Percentiles rank a stretch among this genome's conserved stretches.
phyloP scores from a whole-genome alignment of 2,329 filamentous ascomycete species.

The Aspergillus ustus region DNA sequence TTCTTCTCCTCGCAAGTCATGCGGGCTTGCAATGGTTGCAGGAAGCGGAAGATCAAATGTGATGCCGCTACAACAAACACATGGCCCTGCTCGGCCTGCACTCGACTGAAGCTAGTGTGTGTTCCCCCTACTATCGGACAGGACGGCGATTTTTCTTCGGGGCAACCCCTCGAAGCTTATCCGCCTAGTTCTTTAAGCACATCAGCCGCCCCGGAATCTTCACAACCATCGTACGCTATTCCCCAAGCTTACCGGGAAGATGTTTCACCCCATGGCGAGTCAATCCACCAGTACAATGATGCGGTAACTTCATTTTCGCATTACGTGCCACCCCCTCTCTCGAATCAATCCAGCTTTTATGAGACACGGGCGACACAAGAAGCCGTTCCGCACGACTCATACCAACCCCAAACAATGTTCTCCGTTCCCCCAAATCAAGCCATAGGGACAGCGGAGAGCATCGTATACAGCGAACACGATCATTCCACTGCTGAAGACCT shows the following conservation, averaged over 20 bases:
- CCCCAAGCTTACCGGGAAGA: constrained; percentile 48
- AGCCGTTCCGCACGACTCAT: constrained; percentile 35
- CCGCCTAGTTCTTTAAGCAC: constrained; percentile 26
- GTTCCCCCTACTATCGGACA: constrained; percentile 83
- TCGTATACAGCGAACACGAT: constrained; percentile 63
- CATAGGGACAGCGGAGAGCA: constrained; percentile 43
- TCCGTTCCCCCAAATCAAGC: constrained; percentile 31
- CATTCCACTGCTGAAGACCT: constrained; percentile 73
- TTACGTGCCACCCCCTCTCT: constrained; percentile 36
- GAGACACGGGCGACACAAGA: constrained; percentile 38
- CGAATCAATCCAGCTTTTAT: constrained; percentile 36
- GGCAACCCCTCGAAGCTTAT: constrained; percentile 33
- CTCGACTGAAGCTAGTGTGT: constrained; percentile 88
- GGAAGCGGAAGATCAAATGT: constrained; percentile 96
- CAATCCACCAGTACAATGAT: constrained; percentile 49
- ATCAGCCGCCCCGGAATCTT: constrained; percentile 51
- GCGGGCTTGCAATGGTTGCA: constrained; percentile 94
- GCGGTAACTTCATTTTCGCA: constrained; percentile 46
- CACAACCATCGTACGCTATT: constrained; percentile 59
- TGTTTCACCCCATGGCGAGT: constrained; percentile 58
- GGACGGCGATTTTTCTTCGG: constrained; percentile 58
- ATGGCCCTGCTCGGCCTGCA: constrained; percentile 95
- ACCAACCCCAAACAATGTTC: constrained; percentile 35
- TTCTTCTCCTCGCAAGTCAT: constrained; percentile 67
- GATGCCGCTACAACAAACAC: constrained; percentile 96